Base-by-base conservation (phyloP, 208 protist genomes). In the Leishmania lainsoni region DNA sequence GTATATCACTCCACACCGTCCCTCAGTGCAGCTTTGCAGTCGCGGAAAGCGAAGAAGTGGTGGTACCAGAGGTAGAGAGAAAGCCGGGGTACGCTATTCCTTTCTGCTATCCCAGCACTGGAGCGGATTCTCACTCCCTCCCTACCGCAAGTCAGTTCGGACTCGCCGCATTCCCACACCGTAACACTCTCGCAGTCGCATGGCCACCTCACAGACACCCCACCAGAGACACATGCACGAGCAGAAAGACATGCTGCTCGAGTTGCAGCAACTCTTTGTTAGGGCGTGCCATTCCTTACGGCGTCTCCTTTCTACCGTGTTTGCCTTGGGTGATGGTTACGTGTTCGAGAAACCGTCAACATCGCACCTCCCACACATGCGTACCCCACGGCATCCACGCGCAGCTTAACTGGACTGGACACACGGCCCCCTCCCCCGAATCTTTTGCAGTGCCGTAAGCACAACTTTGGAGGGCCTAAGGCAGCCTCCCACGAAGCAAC, bases 191-290 rank as follows among this genome's bases (percentile, higher is more conserved):
- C n/a, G 68, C 78, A 48, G 3, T 49, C 52, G 51, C 77, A 29
- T 48, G 32, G 14, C 10, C 22, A 63, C n/a, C 35, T n/a, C 22
- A 35, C 42, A n/a, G 26, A 20, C 26, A 78, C 49, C 12, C 51
- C 58, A n/a, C n/a, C 71, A 83, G 20, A 65, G 4, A 79, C 63
- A 79, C 63, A 79, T 35, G 32, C 66, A 79, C 61, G 20, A 35
- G 56, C 56, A 65, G 9, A 61, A 56, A 81, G 4, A 39, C 20
- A 2, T 49, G 17, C 14, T 73, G 42, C 26, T 10, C 45, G 51
- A 54, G 12, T 54, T 26, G 69, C 39, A 54, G 32, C 63, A 17
- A 16, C 16, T 48, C 26, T 73, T 54, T 35, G 39, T 16, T 22
- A 9, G 52, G 45, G 39, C 4, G 20, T 35, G 22, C 17, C 69